Evolutionary conservation across 257 asterid species (phyloP), one percentile per base, ranked within the genome.

Genomic region (Penstemon newberryi): DNA sequence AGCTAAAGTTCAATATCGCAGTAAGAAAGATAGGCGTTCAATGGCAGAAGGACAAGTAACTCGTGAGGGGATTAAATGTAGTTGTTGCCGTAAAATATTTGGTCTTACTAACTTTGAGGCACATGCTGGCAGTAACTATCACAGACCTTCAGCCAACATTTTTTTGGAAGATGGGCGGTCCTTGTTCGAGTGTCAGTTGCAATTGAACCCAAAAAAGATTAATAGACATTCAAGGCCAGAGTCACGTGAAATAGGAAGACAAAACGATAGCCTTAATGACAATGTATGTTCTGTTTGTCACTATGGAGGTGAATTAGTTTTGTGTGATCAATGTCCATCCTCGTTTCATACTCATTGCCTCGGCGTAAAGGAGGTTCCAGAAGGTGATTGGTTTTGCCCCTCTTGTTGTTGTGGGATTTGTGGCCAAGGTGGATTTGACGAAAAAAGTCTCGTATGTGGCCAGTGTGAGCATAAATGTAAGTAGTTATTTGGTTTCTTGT

Each of bases 351-450:
- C 77, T 65, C 79, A 77, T 10, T 94, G 99, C 83, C 82, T 94
- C 60, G 98, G 94, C 64, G 76, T 94, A 77, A 80, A 84, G 99
- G 89, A 76, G 49, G 76, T 94, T 42, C 98, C 99, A 5, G 89
- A 83, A 13, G 98, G 99, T 65, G 89, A 87, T 69, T 94, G 99
- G 99, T 94, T 91, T 83, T 94, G 99, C 82, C 96, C 91, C 6
- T 83, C 95, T 7, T 94, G 98, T 85, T 83, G 96, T 80, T 94
- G 99, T 73, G 76, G 81, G 75, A 82, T 85, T 73, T 94, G 99
- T 84, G 82, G 77, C 67, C 69, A 67, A 65, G 69, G 77, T 42
- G 67, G 76, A 56, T 67, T 77, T 36, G 79, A 42, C 70, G 55
- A 53, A 54, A 70, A 36, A 56, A 75, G 62, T 56, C 79, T 77